A percentile compares a stretch with the other conserved stretches of the same genome.
Conservation (phyloP, 257 asterid genomes). For the Primulina tabacum region DNA sequence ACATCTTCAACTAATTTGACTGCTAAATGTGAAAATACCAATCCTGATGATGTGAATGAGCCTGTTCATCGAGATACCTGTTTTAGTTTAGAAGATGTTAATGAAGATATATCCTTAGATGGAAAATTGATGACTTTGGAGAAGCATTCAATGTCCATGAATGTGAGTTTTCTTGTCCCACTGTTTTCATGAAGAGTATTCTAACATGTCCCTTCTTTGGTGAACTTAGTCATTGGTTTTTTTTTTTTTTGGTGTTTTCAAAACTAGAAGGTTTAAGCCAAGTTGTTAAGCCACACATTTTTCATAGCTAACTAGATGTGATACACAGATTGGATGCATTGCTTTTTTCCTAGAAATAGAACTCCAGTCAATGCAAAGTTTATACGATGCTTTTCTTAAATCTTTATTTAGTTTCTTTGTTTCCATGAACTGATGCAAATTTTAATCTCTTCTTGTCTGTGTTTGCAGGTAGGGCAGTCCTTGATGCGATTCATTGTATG, state of each 20-base stretch:
- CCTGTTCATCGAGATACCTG: slow-evolving; percentile 21
- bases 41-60: slow-evolving; percentile 28
- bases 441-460: slow-evolving; percentile 14
- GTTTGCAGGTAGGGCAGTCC: slow-evolving; percentile 71
- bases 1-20: slow-evolving; percentile 30
- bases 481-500: slow-evolving; percentile 77
- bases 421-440: background rate
- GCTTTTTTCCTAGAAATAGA: background rate
- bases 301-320: background rate
- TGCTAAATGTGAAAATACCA: slow-evolving; percentile 27
- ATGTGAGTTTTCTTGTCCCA: slow-evolving; percentile 33
- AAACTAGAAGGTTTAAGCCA: background rate
- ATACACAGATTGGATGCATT: background rate
- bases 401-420: background rate
- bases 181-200: background rate
- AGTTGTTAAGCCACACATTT: background rate
- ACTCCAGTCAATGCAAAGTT: background rate
- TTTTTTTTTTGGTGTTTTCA: no score
- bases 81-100: slow-evolving; percentile 26
- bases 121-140: slow-evolving; percentile 22
- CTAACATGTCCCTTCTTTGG: background rate
- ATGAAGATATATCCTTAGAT: slow-evolving; percentile 25
- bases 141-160: slow-evolving; percentile 44
- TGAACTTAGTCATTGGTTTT: background rate
- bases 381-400: background rate